These are phyloP conservation scores for Barnettozyma pratensis DNA, from an alignment of 805 yeast species.

Conservation along the genomic window DNA sequence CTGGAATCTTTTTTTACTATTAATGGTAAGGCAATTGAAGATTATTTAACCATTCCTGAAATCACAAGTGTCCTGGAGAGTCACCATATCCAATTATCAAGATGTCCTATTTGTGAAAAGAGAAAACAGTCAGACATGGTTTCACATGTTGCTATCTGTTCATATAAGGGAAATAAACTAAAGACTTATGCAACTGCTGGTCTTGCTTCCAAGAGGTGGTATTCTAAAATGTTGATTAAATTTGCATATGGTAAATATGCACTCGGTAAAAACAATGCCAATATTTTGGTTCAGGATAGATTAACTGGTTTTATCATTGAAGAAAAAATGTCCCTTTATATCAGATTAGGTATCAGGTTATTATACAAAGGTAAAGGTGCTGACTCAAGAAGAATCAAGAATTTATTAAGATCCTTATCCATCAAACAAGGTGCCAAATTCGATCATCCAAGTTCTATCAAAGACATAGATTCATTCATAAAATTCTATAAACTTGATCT, in stretches of 20 bases:
- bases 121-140: slow-evolving; percentile 68
- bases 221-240: slow-evolving; percentile 73
- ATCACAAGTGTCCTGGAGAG: slow-evolving; percentile 47
- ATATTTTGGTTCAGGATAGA: slow-evolving; percentile 90
- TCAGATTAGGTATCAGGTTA: slow-evolving; percentile 80
- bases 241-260: slow-evolving; percentile 84
- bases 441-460: slow-evolving; percentile 62
- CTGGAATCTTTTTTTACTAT: slow-evolving; percentile 14
- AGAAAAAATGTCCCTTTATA: slow-evolving; percentile 87
- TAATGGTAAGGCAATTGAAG: slow-evolving; percentile 24
- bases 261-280: slow-evolving; percentile 87
- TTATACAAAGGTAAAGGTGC: slow-evolving; percentile 72
- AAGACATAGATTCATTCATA: slow-evolving; percentile 70
- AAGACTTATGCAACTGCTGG: slow-evolving; percentile 72
- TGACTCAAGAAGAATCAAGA: slow-evolving; percentile 52
- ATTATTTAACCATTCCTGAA: slow-evolving; percentile 47
- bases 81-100: slow-evolving; percentile 30
- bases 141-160: slow-evolving; percentile 86
- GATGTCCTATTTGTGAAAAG: slow-evolving; percentile 77
- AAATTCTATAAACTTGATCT: slow-evolving; percentile 78
- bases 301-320: slow-evolving; percentile 84
- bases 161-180: slow-evolving; percentile 69
- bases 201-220: slow-evolving; percentile 87
- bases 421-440: slow-evolving; percentile 81
- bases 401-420: slow-evolving; percentile 59